Percentiles rank a stretch among this genome's conserved stretches.
phyloP scores from a whole-genome alignment of 1,139 yeast species.

The Yamadazyma pseudoaaseri region DNA sequence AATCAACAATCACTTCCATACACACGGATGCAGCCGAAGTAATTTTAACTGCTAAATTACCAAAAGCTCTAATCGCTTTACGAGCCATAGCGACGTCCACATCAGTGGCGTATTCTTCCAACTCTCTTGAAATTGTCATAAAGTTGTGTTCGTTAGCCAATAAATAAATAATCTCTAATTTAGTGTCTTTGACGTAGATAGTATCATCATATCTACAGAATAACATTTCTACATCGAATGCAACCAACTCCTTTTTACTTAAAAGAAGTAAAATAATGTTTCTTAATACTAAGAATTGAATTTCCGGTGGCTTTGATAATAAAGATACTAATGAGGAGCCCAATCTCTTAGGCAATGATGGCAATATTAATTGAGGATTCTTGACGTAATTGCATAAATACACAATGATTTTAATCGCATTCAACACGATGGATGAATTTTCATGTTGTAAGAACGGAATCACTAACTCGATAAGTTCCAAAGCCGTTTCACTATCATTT shows the following conservation, averaged over 20 bases:
- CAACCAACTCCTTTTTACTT: slow-evolving; percentile 60
- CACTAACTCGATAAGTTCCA: slow-evolving; percentile 62
- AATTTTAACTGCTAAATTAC: slow-evolving; percentile 80
- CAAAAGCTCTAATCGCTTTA: slow-evolving; percentile 86
- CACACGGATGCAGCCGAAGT: slow-evolving; percentile 57
- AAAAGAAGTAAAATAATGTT: slow-evolving; percentile 76
- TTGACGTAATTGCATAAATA: slow-evolving; percentile 71
- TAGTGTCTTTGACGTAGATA: slow-evolving; percentile 84
- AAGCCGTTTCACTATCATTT: slow-evolving; percentile 61
- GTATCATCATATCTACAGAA: slow-evolving; percentile 86
- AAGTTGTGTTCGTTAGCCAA: slow-evolving; percentile 69
- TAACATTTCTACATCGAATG: slow-evolving; percentile 71
- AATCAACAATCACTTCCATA: slow-evolving; percentile 58
- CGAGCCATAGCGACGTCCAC: slow-evolving; percentile 84
- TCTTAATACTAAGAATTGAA: slow-evolving; percentile 78
- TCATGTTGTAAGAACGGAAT: slow-evolving; percentile 78
- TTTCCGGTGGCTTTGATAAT: slow-evolving; percentile 76
- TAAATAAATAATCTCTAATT: slow-evolving; percentile 79
- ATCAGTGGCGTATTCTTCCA: slow-evolving; percentile 84
- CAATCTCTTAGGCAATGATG: slow-evolving; percentile 56
- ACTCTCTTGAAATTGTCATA: slow-evolving; percentile 63
- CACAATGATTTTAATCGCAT: slow-evolving; percentile 68
- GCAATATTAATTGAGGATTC: slow-evolving; percentile 42
- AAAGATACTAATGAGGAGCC: slow-evolving; percentile 73
- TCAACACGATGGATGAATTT: slow-evolving; percentile 78